Base-by-base conservation (phyloP, 768 basidiomycete species). In the Russula lepida region DNA sequence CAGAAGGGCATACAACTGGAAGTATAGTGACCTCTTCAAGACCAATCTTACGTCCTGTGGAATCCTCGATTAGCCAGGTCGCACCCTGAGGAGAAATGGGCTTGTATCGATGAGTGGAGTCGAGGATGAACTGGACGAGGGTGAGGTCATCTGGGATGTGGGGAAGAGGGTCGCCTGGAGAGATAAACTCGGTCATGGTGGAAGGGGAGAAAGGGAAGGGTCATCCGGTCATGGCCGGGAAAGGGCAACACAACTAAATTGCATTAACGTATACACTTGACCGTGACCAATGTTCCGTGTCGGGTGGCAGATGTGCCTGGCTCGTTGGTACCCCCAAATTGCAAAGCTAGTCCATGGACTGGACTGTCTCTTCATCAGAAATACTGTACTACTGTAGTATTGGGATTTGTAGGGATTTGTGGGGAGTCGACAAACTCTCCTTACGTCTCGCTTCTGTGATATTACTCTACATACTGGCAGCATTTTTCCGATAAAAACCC, bases 51-150 rank as follows among this genome's bases (percentile, higher is more conserved):
- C 70, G 68, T 15, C 77, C 77, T 3, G 75, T 76, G 15, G 65
- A 66, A 52, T 78, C 74, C 37, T 79, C 78, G 30, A 79, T 71
- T 44, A 79, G 60, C 75, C 77, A 78, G 0, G 79, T 73, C 17
- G 58, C 58, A 28, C 54, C 52, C 23, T 46, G 41, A 28, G 32
- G 53, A 30, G 60, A 55, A 21, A 46, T n/a, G 17, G 66, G 68
- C 27, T 56, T 54, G 39, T 46, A 46, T 23, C 56, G 58, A 52
- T 69, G 69, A 25, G 66, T 43, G 13, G 56, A 54, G 56, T 68
- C 67, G 21, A 68, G 48, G 9, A 70, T 43, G 56, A 70, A 70
- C 52, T 70, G 69, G 7, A 41, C 15, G 6, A 70, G 60, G 33
- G 69, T 67, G 28, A 70, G 60, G 49, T 68, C 52, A 32, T 70